Percentiles rank a stretch among this genome's conserved stretches.
These are phyloP conservation scores for Cercospora berteroae DNA, from an alignment of 2,329 filamentous ascomycete genomes.

Conservation along the genomic window DNA sequence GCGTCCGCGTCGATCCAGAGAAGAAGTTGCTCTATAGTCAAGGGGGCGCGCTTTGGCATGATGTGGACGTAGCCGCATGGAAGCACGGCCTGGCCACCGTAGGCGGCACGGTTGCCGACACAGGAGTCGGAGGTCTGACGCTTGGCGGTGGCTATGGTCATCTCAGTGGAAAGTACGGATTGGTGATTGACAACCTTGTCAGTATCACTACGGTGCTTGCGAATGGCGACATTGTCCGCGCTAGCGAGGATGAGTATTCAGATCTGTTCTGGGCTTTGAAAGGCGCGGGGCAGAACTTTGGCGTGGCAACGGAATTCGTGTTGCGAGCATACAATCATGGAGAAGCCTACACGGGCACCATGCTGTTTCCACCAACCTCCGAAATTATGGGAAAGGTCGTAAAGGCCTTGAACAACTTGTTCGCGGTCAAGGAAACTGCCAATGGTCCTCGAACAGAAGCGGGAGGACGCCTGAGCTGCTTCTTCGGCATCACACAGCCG, in stretches of 20 bases:
- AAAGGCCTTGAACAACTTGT: constrained; percentile 26
- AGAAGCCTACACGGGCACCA: constrained; percentile 39
- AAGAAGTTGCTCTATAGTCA: constrained; percentile 32
- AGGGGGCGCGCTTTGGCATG: constrained; percentile 30
- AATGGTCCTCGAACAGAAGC: constrained; percentile 22
- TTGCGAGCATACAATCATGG: constrained; percentile 37
- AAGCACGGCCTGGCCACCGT: constrained; percentile 57
- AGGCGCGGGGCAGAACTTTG: constrained; percentile 49
- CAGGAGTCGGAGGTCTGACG: constrained; percentile 59
- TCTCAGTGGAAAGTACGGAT: constrained; percentile 54
- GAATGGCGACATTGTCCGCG: constrained; percentile 40
- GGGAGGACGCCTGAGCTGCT: constrained; percentile 18
- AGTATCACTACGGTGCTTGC: constrained; percentile 44
- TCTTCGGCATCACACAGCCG: constrained; percentile 28
- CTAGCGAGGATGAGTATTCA: constrained; percentile 45
- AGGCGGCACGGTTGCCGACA: constrained; percentile 62
- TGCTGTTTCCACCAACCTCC: constrained; percentile 36
- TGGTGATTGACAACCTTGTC: constrained; percentile 53
- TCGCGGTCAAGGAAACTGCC: constrained; percentile 17
- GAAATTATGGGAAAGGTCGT: constrained; percentile 24
- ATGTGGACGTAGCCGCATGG: constrained; percentile 49
- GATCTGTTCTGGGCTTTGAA: constrained; percentile 52
- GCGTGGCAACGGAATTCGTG: constrained; percentile 48
- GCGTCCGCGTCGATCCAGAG: constrained; percentile 49
- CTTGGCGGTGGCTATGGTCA: constrained; percentile 45